phyloP scores from a whole-genome alignment of 495 filamentous ascomycete genomes.

The Hypoxylon rickii region DNA sequence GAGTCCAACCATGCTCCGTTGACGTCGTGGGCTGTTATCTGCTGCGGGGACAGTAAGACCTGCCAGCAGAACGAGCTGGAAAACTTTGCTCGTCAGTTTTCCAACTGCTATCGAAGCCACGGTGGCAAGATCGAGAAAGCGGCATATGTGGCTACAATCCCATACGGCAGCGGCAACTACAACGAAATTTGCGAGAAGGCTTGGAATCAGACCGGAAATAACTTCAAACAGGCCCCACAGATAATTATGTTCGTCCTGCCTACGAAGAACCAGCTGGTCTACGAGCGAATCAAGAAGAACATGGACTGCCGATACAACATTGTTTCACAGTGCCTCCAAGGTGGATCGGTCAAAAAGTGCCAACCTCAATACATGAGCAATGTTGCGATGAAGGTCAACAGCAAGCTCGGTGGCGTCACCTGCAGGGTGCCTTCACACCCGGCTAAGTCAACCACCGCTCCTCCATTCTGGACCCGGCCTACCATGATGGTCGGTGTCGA shows the following conservation, averaged over 20 bases:
- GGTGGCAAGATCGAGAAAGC: conserved; percentile 62
- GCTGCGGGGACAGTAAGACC: conserved; percentile 23
- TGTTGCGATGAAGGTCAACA: conserved; percentile 91
- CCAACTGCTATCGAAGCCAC: conserved; percentile 66
- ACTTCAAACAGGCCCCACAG: conserved; percentile 48
- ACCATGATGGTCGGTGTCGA: conserved; percentile 87
- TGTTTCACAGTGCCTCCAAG: conserved; percentile 72
- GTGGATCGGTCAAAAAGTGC: conserved; percentile 61
- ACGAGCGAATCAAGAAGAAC: conserved; percentile 80
- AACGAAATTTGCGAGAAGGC: conserved; percentile 30
- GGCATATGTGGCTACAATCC: neutral
- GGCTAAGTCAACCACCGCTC: conserved; percentile 1
- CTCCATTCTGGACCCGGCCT: conserved; percentile 49
- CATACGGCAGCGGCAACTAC: conserved; percentile 18
- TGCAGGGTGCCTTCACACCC: conserved; percentile 33
- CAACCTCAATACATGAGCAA: conserved; percentile 83
- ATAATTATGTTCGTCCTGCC: conserved; percentile 74
- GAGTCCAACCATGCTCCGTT: conserved; percentile 61
- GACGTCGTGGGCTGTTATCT: conserved; percentile 68
- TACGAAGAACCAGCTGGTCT: conserved; percentile 65
- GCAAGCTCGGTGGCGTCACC: conserved; percentile 88
- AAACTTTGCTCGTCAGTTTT: conserved; percentile 64
- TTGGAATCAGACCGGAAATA: conserved; percentile 17
- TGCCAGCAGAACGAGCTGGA: conserved; percentile 49
- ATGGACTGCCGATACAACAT: conserved; percentile 81